Evolutionary conservation across 139 green algal genomes (phyloP), one percentile per base, ranked within the genome.

Genomic region (Marvania coccoides): DNA sequence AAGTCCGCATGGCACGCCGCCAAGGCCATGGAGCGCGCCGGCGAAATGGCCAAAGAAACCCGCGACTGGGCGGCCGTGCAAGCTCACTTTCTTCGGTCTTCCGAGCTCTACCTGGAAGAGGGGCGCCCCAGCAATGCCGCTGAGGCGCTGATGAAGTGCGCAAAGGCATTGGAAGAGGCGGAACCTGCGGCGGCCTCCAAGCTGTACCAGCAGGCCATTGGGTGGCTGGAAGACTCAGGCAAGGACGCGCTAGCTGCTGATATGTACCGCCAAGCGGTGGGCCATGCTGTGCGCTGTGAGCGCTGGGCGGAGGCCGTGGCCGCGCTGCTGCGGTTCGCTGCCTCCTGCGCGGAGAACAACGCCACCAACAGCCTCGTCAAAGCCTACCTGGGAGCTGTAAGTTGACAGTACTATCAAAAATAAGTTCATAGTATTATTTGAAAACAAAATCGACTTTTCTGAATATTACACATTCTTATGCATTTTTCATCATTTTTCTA

Each of bases 1-100:
- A 75, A 76, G 5, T 88, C 80, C 1, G 55, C 67, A 0, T 95
- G 82, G 82, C 87, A 95, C 40, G 83, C 88, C 3, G 88, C 71
- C 13, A 92, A 91, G 68, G 72, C 85, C 60, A 38, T 89, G 68
- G 80, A 84, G 26, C 29, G 13, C 23, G 57, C 58, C 15, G 67
- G 36, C 0, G 67, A 77, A 30, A 40, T 55, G 5, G 69, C 67
- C 4, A 51, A 28, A 12, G 67, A 67, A 12, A 28, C 70, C 13
- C 38, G 47, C 13, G 28, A 35, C 1, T 72, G 42, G 45, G 38
- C 47, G 10, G 73, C 58, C 1, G 59, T 72, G 31, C 26, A 68
- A 42, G 54, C 13, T 8, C 60, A 61, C 36, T 84, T 73, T 29
- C 47, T 26, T 19, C 45, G 61, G 3, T 80, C 85, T 24, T 79